Conservation (phyloP, 2,329 filamentous ascomycete species). For the Colletotrichum kahawae region DNA sequence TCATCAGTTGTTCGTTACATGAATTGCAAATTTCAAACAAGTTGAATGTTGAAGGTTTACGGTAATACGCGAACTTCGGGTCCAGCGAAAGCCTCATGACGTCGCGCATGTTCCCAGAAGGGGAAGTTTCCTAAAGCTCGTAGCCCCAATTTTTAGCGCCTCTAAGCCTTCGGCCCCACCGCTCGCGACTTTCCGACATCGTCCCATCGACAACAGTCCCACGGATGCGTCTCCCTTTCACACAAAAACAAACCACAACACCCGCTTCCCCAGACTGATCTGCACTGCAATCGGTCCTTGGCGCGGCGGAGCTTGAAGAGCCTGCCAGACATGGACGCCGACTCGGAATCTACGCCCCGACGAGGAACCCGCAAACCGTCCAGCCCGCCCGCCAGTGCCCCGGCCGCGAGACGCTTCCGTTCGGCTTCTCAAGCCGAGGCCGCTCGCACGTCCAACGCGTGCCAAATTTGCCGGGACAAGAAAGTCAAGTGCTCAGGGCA, state of each 20-base stretch:
- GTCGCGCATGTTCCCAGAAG: not conserved
- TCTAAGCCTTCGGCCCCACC: not conserved
- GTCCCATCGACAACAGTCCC: not conserved
- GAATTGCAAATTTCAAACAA: too few species aligned
- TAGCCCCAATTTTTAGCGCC: not conserved
- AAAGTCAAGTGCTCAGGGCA: slow-evolving; percentile 18
- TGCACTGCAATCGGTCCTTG: not conserved
- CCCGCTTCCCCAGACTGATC: not conserved
- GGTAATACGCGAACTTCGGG: not conserved
- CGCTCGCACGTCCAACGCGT: not conserved
- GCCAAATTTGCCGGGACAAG: slow-evolving; percentile 8
- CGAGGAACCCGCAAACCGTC: not conserved
- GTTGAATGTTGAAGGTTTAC: not conserved
- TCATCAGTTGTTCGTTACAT: not conserved
- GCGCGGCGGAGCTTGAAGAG: not conserved
- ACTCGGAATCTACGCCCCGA: not conserved
- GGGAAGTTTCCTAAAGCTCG: not conserved
- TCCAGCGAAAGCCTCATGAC: not conserved
- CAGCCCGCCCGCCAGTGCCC: not conserved
- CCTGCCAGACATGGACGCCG: not conserved
- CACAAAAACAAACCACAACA: not conserved
- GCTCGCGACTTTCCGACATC: not conserved
- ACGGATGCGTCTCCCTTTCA: not conserved
- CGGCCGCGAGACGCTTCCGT: not conserved
- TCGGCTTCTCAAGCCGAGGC: slow-evolving; percentile 13